Base-by-base conservation (phyloP, 768 basidiomycete genomes). In the Amanita muscaria region DNA sequence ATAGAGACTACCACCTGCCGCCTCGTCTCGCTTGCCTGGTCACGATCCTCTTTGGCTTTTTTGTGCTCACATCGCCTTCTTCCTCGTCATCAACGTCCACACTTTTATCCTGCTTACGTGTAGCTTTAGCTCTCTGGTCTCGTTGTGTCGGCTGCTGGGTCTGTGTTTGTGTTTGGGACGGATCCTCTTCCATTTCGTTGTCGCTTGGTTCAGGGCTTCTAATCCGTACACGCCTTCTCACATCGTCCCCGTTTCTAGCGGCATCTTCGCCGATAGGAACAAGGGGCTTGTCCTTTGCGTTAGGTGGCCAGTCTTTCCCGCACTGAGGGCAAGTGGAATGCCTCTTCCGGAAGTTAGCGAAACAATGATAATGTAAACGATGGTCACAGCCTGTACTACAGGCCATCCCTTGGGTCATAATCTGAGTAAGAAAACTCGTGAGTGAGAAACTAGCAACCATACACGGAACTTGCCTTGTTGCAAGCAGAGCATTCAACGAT, bases 401-500 rank as follows among this genome's bases (percentile, higher is more conserved):
- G 5, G 74, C 69, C 12, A 77, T 61, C 16, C 88, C 88, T 23
- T 72, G 75, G 3, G 87, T 88, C 34, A 87, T 52, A 24, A 82
- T 69, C 84, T 88, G 22, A 15, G 31, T 42, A 21, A 22, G 2
- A 10, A 10, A 42, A n/a, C n/a, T n/a, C n/a, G n/a, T 33, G 7
- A 23, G n/a, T 8, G 32, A 38, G 29, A 23, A 30, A 18, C 11
- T 5, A 30, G 29, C 8, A 39, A 12, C 18, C 23, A 22, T 16
- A 15, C 8, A 14, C 5, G 16, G 25, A 11, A 59, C 65, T 11
- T 44, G 86, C 84, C 64, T 85, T 82, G 49, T 70, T 57, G 64
- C 89, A 92, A 38, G 83, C 73, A 2, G 74, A 75, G 54, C 89
- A 92, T 50, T 88, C 83, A 3, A 79, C 53, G 12, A 77, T 62